phyloP scores from a whole-genome alignment of 2,329 filamentous ascomycete species.

The Pseudogymnoascus sp. region DNA sequence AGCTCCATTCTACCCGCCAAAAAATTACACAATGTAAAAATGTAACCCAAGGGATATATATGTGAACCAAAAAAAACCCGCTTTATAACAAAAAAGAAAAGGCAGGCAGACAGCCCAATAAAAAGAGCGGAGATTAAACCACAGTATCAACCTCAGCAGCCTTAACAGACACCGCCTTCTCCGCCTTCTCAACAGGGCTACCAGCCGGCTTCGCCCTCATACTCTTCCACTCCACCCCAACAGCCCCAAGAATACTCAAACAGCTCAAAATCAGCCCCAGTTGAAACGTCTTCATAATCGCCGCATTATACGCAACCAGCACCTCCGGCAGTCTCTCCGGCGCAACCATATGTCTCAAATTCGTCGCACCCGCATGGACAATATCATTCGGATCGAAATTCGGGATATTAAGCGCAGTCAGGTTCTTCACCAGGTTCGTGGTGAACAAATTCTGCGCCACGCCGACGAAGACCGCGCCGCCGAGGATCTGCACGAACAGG shows the following conservation, averaged over 20 bases:
- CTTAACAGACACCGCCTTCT: not conserved
- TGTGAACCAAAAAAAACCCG: not conserved
- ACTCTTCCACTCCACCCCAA: conserved; percentile 50
- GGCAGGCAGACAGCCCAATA: not conserved
- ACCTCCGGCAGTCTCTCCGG: conserved; percentile 31
- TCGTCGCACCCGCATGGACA: conserved; percentile 36
- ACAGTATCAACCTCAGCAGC: not conserved
- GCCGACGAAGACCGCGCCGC: conserved; percentile 57
- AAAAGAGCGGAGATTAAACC: not conserved
- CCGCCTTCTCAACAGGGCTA: not conserved
- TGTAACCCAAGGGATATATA: conserved; percentile 5
- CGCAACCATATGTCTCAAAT: conserved; percentile 31
- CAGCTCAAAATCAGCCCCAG: conserved; percentile 48
- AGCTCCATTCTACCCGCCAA: not conserved
- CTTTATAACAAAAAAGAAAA: not conserved
- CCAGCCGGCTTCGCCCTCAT: conserved; percentile 10
- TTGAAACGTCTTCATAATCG: conserved; percentile 37
- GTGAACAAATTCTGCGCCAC: conserved; percentile 58
- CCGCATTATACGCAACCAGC: conserved; percentile 33
- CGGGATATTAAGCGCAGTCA: conserved; percentile 25
- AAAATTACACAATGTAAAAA: not conserved
- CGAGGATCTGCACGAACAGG: conserved; percentile 57
- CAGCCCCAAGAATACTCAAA: conserved; percentile 46
- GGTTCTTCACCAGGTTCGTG: conserved; percentile 20
- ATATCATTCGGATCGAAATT: conserved; percentile 27